These are phyloP conservation scores for Beauveria varroae DNA, from an alignment of 2,329 filamentous ascomycete species.

Conservation along the genomic window DNA sequence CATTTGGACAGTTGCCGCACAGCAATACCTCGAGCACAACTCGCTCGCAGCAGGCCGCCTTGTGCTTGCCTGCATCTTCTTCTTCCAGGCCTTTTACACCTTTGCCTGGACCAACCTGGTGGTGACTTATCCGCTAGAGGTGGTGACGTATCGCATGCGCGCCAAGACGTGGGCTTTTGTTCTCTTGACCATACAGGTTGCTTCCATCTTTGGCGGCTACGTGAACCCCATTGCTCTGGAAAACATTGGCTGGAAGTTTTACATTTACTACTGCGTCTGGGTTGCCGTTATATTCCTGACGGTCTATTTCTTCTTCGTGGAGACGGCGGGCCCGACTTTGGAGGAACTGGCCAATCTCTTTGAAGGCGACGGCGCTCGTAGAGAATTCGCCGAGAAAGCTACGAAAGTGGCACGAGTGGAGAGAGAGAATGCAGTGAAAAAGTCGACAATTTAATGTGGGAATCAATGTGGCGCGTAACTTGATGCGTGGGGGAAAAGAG, in stretches of 20 bases:
- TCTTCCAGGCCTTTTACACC: slow-evolving; percentile 34
- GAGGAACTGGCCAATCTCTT: slow-evolving; percentile 25
- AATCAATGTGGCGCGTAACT: neutral
- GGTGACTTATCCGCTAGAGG: slow-evolving; percentile 35
- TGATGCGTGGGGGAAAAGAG: neutral
- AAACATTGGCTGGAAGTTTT: slow-evolving; percentile 32
- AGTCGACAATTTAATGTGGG: neutral
- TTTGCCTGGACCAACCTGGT: slow-evolving; percentile 36
- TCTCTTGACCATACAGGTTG: slow-evolving; percentile 30
- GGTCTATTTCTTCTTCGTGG: slow-evolving; percentile 34
- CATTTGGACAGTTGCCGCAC: slow-evolving; percentile 31
- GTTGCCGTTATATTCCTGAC: slow-evolving; percentile 28
- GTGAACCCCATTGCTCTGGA: slow-evolving; percentile 32
- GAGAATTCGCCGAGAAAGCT: slow-evolving; percentile 13
- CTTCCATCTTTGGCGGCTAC: slow-evolving; percentile 31
- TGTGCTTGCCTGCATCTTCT: slow-evolving; percentile 34
- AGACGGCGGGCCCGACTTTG: slow-evolving; percentile 29
- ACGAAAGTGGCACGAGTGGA: slow-evolving; percentile 14
- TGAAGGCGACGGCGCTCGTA: slow-evolving; percentile 13
- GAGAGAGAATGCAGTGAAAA: slow-evolving; percentile 9
- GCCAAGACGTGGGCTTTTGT: slow-evolving; percentile 35
- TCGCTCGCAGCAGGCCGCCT: slow-evolving; percentile 25
- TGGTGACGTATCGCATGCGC: slow-evolving; percentile 34
- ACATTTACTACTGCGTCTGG: slow-evolving; percentile 35
- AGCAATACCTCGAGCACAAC: slow-evolving; percentile 27